Percentiles rank a stretch among this genome's conserved stretches.
Evolutionary conservation across 257 asterid species (phyloP).

Genomic region (Primulina huaijiensis): DNA sequence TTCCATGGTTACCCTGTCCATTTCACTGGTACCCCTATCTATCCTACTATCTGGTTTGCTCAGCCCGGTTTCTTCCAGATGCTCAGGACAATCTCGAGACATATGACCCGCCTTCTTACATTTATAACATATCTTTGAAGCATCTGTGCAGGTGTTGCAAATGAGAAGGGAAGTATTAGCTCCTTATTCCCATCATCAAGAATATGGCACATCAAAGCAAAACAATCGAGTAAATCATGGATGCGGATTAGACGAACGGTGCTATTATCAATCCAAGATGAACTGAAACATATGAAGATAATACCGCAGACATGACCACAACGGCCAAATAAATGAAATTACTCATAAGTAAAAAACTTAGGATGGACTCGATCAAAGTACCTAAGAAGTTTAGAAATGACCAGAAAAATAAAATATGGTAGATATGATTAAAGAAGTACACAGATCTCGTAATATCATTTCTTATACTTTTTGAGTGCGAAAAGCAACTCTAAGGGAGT

Average conservation of each 20-base stretch:
- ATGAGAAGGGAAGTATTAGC: constrained; percentile 10
- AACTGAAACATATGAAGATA: not conserved
- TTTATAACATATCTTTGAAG: constrained; percentile 76
- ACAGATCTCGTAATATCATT: constrained; percentile 1
- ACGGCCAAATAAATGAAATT: not conserved
- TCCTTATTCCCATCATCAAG: constrained; percentile 1
- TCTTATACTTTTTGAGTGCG: not conserved
- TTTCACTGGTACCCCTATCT: constrained; percentile 31
- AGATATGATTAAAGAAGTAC: constrained; percentile 10
- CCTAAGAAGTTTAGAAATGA: constrained; percentile 11
- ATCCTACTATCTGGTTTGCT: constrained; percentile 35
- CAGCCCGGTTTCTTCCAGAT: constrained; percentile 39
- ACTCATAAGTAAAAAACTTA: not conserved
- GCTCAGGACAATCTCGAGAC: constrained; percentile 84
- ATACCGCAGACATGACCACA: not conserved
- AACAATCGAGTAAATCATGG: constrained; percentile 1
- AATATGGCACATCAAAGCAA: not conserved
- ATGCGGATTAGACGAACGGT: not conserved
- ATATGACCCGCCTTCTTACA: constrained; percentile 84
- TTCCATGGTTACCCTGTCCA: constrained; percentile 80
- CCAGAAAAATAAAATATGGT: not conserved
- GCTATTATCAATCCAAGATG: not conserved
- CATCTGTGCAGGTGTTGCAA: constrained; percentile 50
- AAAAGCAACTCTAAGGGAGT: constrained; percentile 17
- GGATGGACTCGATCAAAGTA: not conserved